Base-by-base conservation (phyloP, 306 rosid species). In the Pterocarpus macrocarpus region DNA sequence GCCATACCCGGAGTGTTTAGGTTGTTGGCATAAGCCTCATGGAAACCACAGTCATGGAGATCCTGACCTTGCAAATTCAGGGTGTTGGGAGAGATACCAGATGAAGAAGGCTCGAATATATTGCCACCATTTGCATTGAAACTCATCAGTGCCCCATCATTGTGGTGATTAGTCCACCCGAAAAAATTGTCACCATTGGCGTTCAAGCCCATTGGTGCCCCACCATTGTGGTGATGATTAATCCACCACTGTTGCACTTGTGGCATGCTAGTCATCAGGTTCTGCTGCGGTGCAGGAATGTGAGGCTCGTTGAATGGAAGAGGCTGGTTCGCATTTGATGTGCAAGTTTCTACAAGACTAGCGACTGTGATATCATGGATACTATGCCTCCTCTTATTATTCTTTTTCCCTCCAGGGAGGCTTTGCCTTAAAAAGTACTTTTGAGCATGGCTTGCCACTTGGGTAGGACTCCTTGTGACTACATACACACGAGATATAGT, bases 321-420 rank as follows among this genome's bases (percentile, higher is more conserved):
- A 22, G 28, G 28, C 28, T 22, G 28, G 28, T 22, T 22, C 28
- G 28, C 28, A 22, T 22, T 22, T 22, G 28, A 22, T 22, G 28
- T 22, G 28, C 28, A 22, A 15, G 86, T 16, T 33, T 75, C 86
- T 55, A 86, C 61, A 56, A 87, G 89, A 80, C 87, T 92, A 35
- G 80, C 83, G 49, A 87, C 83, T 2, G 92, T 90, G 47, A 90
- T 90, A 55, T 92, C 97, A 75, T 91, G 96, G 74, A 93, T 91
- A 84, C 97, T 91, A 7, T 89, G 86, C 56, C 97, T 81, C 67
- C 91, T 47, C 14, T 13, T 88, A 62, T 81, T 93, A 44, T 16
- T 81, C 14, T 88, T 89, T 68, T 88, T 91, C 62, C 69, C 89
- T 62, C 89, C 92, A 0, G 87, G 69, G 22, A 49, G 83, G 64